Percentiles rank a stretch among this genome's conserved stretches.
These are phyloP conservation scores for Aureoboletus auriporus DNA, from an alignment of 768 basidiomycete species.

Conservation along the genomic window DNA sequence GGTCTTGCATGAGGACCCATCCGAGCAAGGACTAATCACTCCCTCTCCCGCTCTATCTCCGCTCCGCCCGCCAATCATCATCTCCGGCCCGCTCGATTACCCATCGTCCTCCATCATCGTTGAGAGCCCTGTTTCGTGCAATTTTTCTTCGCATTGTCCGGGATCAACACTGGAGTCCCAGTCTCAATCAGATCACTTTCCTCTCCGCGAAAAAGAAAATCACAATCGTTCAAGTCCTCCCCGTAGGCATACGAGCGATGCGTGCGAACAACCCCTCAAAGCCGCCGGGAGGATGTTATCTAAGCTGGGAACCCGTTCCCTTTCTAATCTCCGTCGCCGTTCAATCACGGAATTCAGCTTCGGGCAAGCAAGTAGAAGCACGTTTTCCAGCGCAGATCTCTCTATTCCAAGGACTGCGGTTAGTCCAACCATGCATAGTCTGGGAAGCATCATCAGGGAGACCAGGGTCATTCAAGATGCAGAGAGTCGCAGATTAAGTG, in stretches of 20 bases:
- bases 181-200: conserved; percentile 8
- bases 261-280: conserved; percentile 12
- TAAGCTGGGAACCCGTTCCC: conserved; percentile 33
- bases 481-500: conserved; percentile 65
- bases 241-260: conserved; percentile 20
- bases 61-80: conserved; percentile 11
- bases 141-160: conserved; percentile 20
- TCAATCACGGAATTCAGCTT: conserved; percentile 35
- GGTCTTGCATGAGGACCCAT: conserved; percentile 29
- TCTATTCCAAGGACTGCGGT: conserved; percentile 43
- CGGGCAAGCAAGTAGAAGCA: conserved; percentile 13
- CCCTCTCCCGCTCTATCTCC: conserved; percentile 5
- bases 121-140: conserved; percentile 24
- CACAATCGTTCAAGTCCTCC: neutral
- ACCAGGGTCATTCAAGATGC: conserved; percentile 57
- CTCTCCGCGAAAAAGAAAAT: conserved; percentile 13
- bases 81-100: conserved; percentile 14
- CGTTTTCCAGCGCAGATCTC: conserved; percentile 24
- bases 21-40: conserved; percentile 14
- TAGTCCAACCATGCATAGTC: conserved; percentile 55
- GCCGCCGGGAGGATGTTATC: conserved; percentile 12
- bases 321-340: conserved; percentile 41
- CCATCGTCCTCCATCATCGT: conserved; percentile 3
- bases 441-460: conserved; percentile 53
- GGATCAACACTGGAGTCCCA: conserved; percentile 12